Conservation (phyloP, 148 eudicot species). For the Beta vulgaris region DNA sequence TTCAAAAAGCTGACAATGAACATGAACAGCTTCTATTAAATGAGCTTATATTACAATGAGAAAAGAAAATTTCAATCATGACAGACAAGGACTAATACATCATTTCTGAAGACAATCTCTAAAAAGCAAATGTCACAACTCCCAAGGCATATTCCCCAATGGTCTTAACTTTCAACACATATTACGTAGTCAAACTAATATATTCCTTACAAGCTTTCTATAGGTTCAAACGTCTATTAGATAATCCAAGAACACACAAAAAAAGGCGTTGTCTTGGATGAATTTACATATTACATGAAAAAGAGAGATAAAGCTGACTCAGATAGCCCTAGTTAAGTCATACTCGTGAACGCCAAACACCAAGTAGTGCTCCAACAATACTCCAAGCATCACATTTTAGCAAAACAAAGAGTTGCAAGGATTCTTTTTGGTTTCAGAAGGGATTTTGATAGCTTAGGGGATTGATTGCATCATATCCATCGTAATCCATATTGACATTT, state of each 20-base stretch:
- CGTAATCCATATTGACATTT: conserved; percentile 39
- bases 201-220: neutral
- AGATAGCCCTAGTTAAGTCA: neutral
- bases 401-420: conserved; percentile 18
- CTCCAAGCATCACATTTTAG: conserved; percentile 23
- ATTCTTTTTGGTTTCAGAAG: conserved; percentile 28
- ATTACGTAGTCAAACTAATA: neutral
- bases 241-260: conserved; percentile 47
- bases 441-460: conserved; percentile 37
- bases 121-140: conserved; percentile 19
- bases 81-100: conserved; percentile 14
- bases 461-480: conserved; percentile 43
- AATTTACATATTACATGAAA: conserved; percentile 19
- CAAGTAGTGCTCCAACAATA: conserved; percentile 19
- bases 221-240: conserved; percentile 14
- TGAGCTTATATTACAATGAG: neutral
- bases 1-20: neutral
- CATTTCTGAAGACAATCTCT: conserved; percentile 11
- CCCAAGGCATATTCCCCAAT: conserved; percentile 7
- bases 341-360: conserved; percentile 11
- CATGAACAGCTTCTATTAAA: conserved; percentile 3
- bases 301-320: conserved; percentile 16
- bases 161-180: conserved; percentile 5
- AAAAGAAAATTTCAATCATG: neutral
- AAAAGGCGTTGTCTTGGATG: conserved; percentile 56